Evolutionary conservation across 768 basidiomycete species (phyloP).

Genomic region (Kwoniella botswanensis): DNA sequence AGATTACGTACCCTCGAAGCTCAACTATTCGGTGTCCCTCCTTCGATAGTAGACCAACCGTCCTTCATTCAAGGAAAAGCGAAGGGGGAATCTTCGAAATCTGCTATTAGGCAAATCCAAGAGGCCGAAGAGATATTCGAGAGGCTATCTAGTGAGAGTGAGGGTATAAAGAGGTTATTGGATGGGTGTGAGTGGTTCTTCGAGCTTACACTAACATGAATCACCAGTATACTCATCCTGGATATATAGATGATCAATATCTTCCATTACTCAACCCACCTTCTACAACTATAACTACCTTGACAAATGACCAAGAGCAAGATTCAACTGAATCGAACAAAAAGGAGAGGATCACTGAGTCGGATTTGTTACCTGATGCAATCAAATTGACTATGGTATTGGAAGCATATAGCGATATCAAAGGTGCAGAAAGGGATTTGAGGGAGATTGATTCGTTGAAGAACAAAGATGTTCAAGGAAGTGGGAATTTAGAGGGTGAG

Average conservation of each 20-base stretch:
- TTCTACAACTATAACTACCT: slow-evolving; percentile 2
- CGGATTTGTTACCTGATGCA: slow-evolving; percentile 37
- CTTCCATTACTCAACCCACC: slow-evolving; percentile 33
- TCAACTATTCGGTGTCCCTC: slow-evolving; percentile 29
- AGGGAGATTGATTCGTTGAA: slow-evolving; percentile 43
- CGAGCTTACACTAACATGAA: background rate
- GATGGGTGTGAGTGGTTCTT: slow-evolving; percentile 39
- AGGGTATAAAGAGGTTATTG: slow-evolving; percentile 40
- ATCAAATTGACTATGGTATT: slow-evolving; percentile 45
- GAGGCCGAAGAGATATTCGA: slow-evolving; percentile 41
- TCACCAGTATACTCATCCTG: too few species aligned
- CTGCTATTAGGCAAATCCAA: slow-evolving; percentile 16
- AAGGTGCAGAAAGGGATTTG: slow-evolving; percentile 40
- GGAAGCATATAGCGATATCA: slow-evolving; percentile 44
- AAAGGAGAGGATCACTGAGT: slow-evolving; percentile 16
- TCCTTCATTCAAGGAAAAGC: background rate
- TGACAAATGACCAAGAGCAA: background rate
- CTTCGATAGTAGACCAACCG: background rate
- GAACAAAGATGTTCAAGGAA: slow-evolving; percentile 37
- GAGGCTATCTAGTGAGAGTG: slow-evolving; percentile 27
- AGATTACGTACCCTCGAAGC: slow-evolving; percentile 46
- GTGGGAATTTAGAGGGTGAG: slow-evolving; percentile 45
- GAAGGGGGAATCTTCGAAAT: background rate
- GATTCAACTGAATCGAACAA: background rate
- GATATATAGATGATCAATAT: slow-evolving; percentile 38